Percentiles rank a stretch among this genome's conserved stretches.
phyloP scores from a whole-genome alignment of 2,329 filamentous ascomycete genomes.

The Penicillium sp. region DNA sequence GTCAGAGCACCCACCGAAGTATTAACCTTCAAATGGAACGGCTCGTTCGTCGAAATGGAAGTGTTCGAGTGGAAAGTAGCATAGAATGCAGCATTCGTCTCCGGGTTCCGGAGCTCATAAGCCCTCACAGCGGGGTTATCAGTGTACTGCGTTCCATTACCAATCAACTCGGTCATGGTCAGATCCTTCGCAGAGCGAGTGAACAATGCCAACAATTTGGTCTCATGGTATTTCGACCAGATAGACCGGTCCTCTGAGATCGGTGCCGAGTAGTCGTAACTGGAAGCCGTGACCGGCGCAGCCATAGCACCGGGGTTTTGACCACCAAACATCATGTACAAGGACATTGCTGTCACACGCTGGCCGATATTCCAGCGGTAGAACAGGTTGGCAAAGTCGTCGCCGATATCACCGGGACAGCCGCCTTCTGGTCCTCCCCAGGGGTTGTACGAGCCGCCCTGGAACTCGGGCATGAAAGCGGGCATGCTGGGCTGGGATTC shows the following conservation, averaged over 20 bases:
- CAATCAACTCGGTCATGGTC: conserved; percentile 52
- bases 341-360: conserved; percentile 56
- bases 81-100: conserved; percentile 59
- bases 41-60: conserved; percentile 49
- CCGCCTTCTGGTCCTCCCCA: conserved; percentile 60
- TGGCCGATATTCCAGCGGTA: conserved; percentile 62
- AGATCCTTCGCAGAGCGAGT: conserved; percentile 58
- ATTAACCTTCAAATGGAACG: conserved; percentile 55
- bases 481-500: conserved; percentile 45
- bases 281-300: conserved; percentile 57
- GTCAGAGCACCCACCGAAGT: conserved; percentile 56
- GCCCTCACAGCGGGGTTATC: conserved; percentile 53
- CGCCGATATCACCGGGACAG: conserved; percentile 54
- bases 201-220: conserved; percentile 60
- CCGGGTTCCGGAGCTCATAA: conserved; percentile 58
- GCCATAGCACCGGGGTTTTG: conserved; percentile 63
- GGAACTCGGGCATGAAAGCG: conserved; percentile 58
- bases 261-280: conserved; percentile 63
- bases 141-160: conserved; percentile 51
- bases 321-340: conserved; percentile 66
- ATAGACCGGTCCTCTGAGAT: conserved; percentile 59
- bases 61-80: conserved; percentile 56
- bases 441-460: conserved; percentile 59
- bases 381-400: conserved; percentile 62
- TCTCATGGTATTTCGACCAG: conserved; percentile 61